Base-by-base conservation (phyloP, 106 monocot genomes). In the Dendrobium chrysotoxum region DNA sequence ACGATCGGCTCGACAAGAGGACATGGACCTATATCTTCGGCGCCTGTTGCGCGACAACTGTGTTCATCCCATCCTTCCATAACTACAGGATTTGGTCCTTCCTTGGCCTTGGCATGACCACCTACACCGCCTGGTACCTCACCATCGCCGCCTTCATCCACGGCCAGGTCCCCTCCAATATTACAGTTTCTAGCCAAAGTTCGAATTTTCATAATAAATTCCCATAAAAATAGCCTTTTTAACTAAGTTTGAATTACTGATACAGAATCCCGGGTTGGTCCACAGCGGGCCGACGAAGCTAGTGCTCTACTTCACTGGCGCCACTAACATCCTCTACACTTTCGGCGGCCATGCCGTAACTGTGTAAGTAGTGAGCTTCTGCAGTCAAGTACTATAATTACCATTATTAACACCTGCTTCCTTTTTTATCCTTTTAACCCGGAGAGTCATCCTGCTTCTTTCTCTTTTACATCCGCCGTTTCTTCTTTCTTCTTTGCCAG, bases 11-110 rank as follows among this genome's bases (percentile, higher is more conserved):
- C 38, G 94, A 94, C 80, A 94, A 94, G 86, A 81, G 94, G 78
- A 94, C 94, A 7, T 94, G 94, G 94, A 94, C 94, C 26, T 94
- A 94, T 88, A 94, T 94, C 70, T 94, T 94, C 72, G 94, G 92
- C 15, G 94, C 94, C 4, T 94, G 94, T 82, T 94, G 94, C 70
- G 94, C 94, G 15, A 94, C 93, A 10, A 91, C 93, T 1, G 93
- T 93, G 71, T 93, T 93, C 89, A 88, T 93, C 23, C 93, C 93
- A 39, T 93, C 93, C 28, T 93, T 91, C 87, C 93, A 91, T 88
- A 93, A 93, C 82, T 93, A 93, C 89, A 67, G 93, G 57, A 87
- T 93, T 2, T 93, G 93, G 93, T 93, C 93, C n/a, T 93, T 93
- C 50, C 85, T 94, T 21, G 95, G 95, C 25, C 89, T 95, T 28